Evolutionary conservation across 305 asterid genomes (phyloP), one percentile per base, ranked within the genome.

Genomic region (Solanum chacoense): DNA sequence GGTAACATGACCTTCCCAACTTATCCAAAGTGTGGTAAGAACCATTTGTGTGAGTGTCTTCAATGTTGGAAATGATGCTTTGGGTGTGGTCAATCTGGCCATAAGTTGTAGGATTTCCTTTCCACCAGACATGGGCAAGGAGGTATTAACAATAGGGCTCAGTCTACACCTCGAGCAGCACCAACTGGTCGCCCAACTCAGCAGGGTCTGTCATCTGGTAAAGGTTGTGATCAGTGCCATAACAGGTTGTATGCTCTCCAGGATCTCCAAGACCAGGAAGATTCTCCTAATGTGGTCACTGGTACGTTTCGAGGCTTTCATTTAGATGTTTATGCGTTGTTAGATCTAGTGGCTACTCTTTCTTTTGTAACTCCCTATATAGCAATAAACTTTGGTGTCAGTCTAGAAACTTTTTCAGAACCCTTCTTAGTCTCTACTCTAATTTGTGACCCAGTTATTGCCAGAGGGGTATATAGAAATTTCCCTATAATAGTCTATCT

Each of bases 31-130:
- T 45, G 38, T 45, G 63, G 63, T 45, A 45, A 45, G 63, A 45
- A 45, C 63, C 22, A 45, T 45, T 8, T 0, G 8, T 16, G 22
- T 16, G 8, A 45, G 22, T 45, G 22, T 45, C 63, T 14, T 45
- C 0, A 0, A 45, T 14, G 8, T 6, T 5, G 0, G 8, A 16
- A 45, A 14, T 1, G 22, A 45, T 45, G 63, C 7, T 45, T 45
- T 14, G 63, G 22, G 63, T 45, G 22, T 14, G 63, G 8, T 45
- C 63, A 45, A 6, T 45, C 63, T 45, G 3, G 8, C 22, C 22
- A 45, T 45, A 45, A 6, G 63, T 45, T 45, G 63, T 1, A 16
- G 8, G 63, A 45, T 45, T 45, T 2, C 22, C 8, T 6, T 45
- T 45, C 8, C 2, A 0, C 22, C 1, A 45, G 63, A 6, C 8